Base-by-base conservation (phyloP, 2,329 filamentous ascomycete genomes). In the Westerdykella sp. region DNA sequence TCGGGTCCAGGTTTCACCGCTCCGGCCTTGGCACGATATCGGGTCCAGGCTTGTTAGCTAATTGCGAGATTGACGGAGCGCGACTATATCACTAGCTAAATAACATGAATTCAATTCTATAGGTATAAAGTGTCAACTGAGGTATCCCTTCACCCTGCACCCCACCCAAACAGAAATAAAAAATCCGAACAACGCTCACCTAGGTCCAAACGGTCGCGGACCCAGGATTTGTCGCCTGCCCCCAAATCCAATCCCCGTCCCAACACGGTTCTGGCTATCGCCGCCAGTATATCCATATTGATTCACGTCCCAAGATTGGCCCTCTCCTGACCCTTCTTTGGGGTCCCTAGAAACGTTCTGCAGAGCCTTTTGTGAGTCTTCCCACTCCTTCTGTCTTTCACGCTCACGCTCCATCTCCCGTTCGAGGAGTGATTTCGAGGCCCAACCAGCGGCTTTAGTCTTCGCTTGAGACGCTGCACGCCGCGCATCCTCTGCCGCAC, bases 331-430 rank as follows among this genome's bases (percentile, higher is more conserved):
- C 0, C 83, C 83, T 18, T 84, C 80, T 12, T 77, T 75, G 1
- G 68, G 66, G 14, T 76, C 71, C 28, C 72, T 73, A 5, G 73
- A 71, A 0, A 78, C 74, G 43, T 75, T 75, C 16, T 79, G 77
- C 14, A 80, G 78, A 51, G 78, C 79, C 57, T 80, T 73, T 66
- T 91, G 87, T 1, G 80, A 73, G 49, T 85, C 80, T 63, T 93
- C 86, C 87, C 87, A 90, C 62, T 90, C 85, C 43, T 75, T 76
- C 68, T 90, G 85, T 12, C 85, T 74, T 69, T 87, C 79, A 7
- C 85, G 75, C 66, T 90, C 85, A 61, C 84, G 73, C 63, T 90
- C 85, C 83, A 89, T 88, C 66, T 90, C 85, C 22, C 83, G 79
- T 67, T 89, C 85, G 1, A 89, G 75, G 9, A 89, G 73, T 0